A percentile compares a stretch with the other conserved stretches of the same genome.
phyloP scores from a whole-genome alignment of 2,329 filamentous ascomycete genomes.

The Hirsutella minnesotensis region DNA sequence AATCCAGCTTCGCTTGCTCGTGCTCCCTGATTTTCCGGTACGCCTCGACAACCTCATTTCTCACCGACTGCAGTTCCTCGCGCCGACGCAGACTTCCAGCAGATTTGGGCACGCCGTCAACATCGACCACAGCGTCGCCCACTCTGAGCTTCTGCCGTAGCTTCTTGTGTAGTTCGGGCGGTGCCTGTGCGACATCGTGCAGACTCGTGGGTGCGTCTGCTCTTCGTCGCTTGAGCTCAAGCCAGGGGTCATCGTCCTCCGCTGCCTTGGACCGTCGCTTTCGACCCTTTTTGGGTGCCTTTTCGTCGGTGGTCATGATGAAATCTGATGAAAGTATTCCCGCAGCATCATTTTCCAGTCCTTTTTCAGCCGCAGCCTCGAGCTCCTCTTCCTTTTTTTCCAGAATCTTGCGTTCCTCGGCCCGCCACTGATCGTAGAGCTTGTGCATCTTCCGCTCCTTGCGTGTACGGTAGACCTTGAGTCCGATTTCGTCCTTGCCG shows the following conservation, averaged over 20 bases:
- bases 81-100: constrained; percentile 26
- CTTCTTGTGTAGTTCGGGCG: constrained; percentile 55
- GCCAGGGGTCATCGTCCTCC: constrained; percentile 68
- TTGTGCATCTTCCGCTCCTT: constrained; percentile 78
- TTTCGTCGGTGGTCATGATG: constrained; percentile 25
- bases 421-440: constrained; percentile 66
- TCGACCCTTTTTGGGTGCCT: constrained; percentile 24
- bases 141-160: constrained; percentile 20
- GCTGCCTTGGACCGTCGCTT: constrained; percentile 22
- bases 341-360: constrained; percentile 45
- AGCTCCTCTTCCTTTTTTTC: constrained; percentile 55
- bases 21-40: constrained; percentile 25
- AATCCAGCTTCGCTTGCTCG: constrained; percentile 22
- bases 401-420: constrained; percentile 51
- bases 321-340: constrained; percentile 32
- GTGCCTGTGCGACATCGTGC: constrained; percentile 57
- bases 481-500: constrained; percentile 50
- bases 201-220: constrained; percentile 40
- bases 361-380: constrained; percentile 50
- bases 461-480: constrained; percentile 61
- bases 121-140: constrained; percentile 21
- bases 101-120: constrained; percentile 24
- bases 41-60: constrained; percentile 24
- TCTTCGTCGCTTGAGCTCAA: constrained; percentile 54
- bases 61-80: constrained; percentile 24